phyloP scores from a whole-genome alignment of 352 stramenopile species.

The Phytopythium boreale region DNA sequence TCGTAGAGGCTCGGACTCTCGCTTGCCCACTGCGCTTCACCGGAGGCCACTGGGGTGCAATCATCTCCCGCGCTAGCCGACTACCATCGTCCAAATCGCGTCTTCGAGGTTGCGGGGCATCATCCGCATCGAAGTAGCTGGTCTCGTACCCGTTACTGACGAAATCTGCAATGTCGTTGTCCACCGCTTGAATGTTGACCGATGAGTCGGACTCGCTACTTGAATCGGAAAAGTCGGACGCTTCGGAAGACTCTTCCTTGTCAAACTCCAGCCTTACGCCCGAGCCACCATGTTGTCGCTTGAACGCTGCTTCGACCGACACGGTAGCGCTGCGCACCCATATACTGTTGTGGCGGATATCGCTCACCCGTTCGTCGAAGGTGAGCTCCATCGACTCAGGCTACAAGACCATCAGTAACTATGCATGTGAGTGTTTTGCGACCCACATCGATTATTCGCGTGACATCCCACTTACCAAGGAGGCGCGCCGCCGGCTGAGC shows the following conservation, averaged over 20 bases:
- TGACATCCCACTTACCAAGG: slow-evolving; percentile 26
- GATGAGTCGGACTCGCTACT: not conserved
- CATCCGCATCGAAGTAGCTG: not conserved
- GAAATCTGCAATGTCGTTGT: slow-evolving; percentile 1
- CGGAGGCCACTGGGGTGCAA: not conserved
- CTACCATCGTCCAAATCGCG: not conserved
- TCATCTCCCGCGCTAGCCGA: not conserved
- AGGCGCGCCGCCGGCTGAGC: slow-evolving; percentile 32
- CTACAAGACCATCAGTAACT: not conserved
- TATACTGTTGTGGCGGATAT: slow-evolving; percentile 41
- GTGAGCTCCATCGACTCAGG: slow-evolving; percentile 31
- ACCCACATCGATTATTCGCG: not conserved
- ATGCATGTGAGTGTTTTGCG: not conserved
- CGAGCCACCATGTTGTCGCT: not conserved
- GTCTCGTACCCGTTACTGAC: slow-evolving; percentile 2
- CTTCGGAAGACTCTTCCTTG: slow-evolving; percentile 3
- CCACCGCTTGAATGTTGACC: not conserved
- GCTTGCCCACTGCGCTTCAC: not conserved
- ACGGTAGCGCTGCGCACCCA: slow-evolving; percentile 49
- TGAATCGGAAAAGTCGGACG: not conserved
- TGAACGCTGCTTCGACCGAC: not conserved
- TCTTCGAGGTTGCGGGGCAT: not conserved
- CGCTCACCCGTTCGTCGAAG: slow-evolving; percentile 39
- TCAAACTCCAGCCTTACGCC: not conserved
- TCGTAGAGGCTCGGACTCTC: not conserved